A percentile compares a stretch with the other conserved stretches of the same genome.
phyloP scores from a whole-genome alignment of 192 early-diverging fungal genomes.

The Linnemannia hyalina region DNA sequence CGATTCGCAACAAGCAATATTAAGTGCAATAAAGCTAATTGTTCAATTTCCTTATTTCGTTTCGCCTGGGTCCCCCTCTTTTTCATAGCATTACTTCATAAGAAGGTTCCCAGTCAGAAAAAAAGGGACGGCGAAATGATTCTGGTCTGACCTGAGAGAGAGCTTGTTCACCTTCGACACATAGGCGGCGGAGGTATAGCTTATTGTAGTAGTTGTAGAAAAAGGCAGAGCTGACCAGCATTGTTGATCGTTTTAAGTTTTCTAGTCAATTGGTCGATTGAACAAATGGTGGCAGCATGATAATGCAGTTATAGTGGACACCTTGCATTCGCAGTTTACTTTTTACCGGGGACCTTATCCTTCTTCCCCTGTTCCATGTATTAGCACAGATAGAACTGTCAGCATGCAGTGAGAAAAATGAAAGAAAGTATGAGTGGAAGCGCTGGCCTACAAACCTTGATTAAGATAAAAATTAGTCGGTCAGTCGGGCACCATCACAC shows the following conservation, averaged over 20 bases:
- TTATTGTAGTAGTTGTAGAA: background rate
- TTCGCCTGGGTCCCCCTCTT: background rate
- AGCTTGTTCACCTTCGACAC: background rate
- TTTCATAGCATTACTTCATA: background rate
- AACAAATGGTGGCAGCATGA: background rate
- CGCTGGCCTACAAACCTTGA: background rate
- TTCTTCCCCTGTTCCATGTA: background rate
- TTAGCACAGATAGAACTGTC: background rate
- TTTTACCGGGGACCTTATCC: too few species aligned
- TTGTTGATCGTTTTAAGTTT: background rate
- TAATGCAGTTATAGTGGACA: background rate
- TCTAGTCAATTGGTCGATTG: background rate
- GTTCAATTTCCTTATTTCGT: too few species aligned
- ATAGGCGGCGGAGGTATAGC: background rate
- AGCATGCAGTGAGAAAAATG: background rate
- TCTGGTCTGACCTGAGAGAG: background rate
- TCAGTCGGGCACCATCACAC: background rate
- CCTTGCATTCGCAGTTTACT: background rate
- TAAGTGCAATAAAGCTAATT: background rate
- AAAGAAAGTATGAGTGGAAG: background rate
- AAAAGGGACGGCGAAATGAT: background rate
- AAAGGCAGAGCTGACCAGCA: background rate
- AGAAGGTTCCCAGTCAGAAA: background rate
- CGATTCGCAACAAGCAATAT: too few species aligned
- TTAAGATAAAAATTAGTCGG: background rate